Base-by-base conservation (phyloP, 441 rosid species). In the Brassica balearica region DNA sequence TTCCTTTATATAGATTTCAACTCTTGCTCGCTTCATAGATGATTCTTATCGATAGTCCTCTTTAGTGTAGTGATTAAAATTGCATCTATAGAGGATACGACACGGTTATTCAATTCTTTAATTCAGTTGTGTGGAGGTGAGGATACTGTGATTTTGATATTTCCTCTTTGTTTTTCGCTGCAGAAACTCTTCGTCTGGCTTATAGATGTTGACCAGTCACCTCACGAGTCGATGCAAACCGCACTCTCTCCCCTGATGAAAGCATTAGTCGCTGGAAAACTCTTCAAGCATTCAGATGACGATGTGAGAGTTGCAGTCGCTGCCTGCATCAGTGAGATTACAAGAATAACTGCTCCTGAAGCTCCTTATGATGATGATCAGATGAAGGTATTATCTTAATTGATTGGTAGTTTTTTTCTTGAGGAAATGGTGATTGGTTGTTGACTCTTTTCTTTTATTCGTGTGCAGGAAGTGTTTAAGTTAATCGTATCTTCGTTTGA, bases 321-420 rank as follows among this genome's bases (percentile, higher is more conserved):
- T 46, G 86, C 97, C 51, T 96, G 98, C 86, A 93, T 96, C 81
- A 96, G 98, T 72, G 99, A 96, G 88, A 93, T 94, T 76, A 96
- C 98, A 9, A 88, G 99, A 88, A 96, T 96, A 74, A 96, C 98
- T 61, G 99, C 99, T 51, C 99, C 99, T 0, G 99, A 96, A 9
- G 98, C 98, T 77, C 99, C 99, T 29, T 96, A 91, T 81, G 93
- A 89, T 15, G 99, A 96, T 86, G 95, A 94, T 0, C 85, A 78
- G 80, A 94, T 96, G 99, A 96, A 87, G 95, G 99, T 96, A 76
- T 41, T 96, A 76, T 41, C 48, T 10, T 25, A 27, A 27, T 3
- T 51, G n/a, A 15, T 60, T 65, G 59, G 34, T 65, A 10, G 1
- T 2, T 27, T 67, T 36, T 2, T 10, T 1, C n/a, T 53, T 25